These are phyloP conservation scores for Suillus paluster DNA, from an alignment of 768 basidiomycete species.

Conservation along the genomic window DNA sequence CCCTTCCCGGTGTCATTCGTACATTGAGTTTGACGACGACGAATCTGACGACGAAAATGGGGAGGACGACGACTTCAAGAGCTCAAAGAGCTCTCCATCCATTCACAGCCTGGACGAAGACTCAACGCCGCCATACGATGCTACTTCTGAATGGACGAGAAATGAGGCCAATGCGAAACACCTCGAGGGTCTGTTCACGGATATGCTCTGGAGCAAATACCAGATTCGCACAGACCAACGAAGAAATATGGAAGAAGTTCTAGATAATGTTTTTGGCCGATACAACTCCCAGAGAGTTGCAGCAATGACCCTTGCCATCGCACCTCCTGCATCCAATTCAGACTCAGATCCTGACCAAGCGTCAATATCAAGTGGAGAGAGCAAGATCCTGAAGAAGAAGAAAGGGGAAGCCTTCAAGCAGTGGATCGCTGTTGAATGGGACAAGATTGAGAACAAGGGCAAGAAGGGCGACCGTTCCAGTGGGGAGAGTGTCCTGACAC, in stretches of 20 bases:
- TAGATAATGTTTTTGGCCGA: slow-evolving; percentile 57
- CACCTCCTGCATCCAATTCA: slow-evolving; percentile 42
- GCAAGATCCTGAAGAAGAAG: slow-evolving; percentile 28
- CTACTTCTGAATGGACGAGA: slow-evolving; percentile 43
- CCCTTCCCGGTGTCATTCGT: slow-evolving; percentile 15
- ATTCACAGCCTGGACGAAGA: slow-evolving; percentile 23
- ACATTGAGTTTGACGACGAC: slow-evolving; percentile 26
- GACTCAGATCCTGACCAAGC: slow-evolving; percentile 19
- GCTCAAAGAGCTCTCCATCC: slow-evolving; percentile 35
- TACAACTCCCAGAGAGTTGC: slow-evolving; percentile 47
- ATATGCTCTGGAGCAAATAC: slow-evolving; percentile 59
- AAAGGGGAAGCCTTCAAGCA: slow-evolving; percentile 37
- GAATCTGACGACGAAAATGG: slow-evolving; percentile 21
- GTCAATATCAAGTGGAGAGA: slow-evolving; percentile 30
- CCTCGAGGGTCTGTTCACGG: slow-evolving; percentile 61
- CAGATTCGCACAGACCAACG: slow-evolving; percentile 57
- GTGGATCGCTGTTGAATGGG: slow-evolving; percentile 44
- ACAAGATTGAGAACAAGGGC: slow-evolving; percentile 34
- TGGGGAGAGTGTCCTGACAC: slow-evolving; percentile 27
- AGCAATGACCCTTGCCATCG: slow-evolving; percentile 60
- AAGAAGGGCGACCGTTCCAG: slow-evolving; percentile 31
- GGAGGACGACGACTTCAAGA: slow-evolving; percentile 33
- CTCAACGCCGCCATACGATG: slow-evolving; percentile 27
- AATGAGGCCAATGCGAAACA: slow-evolving; percentile 45
- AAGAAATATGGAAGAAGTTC: slow-evolving; percentile 48